Percentiles rank a stretch among this genome's conserved stretches.
These are phyloP conservation scores for Histomonas meleagridis DNA, from an alignment of 208 protist genomes.

Conservation along the genomic window DNA sequence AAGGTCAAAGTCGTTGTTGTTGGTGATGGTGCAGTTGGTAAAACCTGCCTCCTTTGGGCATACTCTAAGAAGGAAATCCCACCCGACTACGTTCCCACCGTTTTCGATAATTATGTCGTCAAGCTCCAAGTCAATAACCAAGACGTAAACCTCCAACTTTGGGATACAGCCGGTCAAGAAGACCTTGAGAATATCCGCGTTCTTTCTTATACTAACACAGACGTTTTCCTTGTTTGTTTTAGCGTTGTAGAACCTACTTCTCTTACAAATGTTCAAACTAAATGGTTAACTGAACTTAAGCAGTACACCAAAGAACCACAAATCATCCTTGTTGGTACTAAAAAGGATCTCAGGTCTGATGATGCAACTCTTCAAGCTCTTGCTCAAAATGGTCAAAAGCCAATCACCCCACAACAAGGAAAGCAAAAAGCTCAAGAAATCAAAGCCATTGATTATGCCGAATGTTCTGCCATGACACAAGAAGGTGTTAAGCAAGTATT, in stretches of 20 bases:
- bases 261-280: conserved; percentile 59
- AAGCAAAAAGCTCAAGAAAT: conserved; percentile 59
- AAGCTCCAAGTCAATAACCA: conserved; percentile 42
- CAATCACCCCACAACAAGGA: conserved; percentile 53
- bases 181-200: conserved; percentile 44
- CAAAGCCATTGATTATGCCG: conserved; percentile 63
- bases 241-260: conserved; percentile 53
- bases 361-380: conserved; percentile 41
- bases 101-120: conserved; percentile 49
- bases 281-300: conserved; percentile 53
- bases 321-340: conserved; percentile 71
- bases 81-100: conserved; percentile 46
- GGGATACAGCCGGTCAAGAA: conserved; percentile 48
- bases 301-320: conserved; percentile 47
- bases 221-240: conserved; percentile 64
- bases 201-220: conserved; percentile 53
- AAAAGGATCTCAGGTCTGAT: conserved; percentile 61
- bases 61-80: conserved; percentile 69
- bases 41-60: conserved; percentile 63
- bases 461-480: conserved; percentile 72
- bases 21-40: conserved; percentile 66
- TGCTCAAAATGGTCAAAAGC: conserved; percentile 41
- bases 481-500: conserved; percentile 52
- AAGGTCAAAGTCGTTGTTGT: conserved; percentile 63
- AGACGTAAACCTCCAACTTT: conserved; percentile 45